Evolutionary conservation across 768 basidiomycete genomes (phyloP), one percentile per base, ranked within the genome.

Genomic region (Melanogaster broomeanus): DNA sequence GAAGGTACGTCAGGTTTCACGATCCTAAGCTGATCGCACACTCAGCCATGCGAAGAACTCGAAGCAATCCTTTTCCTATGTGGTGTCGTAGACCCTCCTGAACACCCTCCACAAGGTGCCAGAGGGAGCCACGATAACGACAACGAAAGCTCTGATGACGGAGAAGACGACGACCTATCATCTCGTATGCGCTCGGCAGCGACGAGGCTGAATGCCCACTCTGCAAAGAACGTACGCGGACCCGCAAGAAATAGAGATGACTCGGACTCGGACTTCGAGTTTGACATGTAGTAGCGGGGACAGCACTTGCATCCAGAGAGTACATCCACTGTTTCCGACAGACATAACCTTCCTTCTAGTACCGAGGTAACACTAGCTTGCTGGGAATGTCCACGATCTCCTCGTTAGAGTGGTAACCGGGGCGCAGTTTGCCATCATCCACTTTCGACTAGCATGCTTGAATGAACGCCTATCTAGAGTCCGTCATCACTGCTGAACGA

Each of bases 211-310:
- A 88, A 85, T 53, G 71, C 70, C 7, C 73, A 69, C 27, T 57
- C 72, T 3, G 61, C 67, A 22, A 87, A 80, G 73, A 88, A 86
- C 55, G 71, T 88, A 34, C 75, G 82, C 53, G 72, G 70, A 12
- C 60, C 67, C 34, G 61, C 54, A 28, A 74, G 77, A 53, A 82
- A 86, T 55, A 81, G 79, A 35, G 83, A 78, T 38, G 82, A 87
- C 60, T 88, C 87, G 28, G 93, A 93, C 66, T 83, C 82, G 28
- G 84, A 85, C 47, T 88, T 95, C 64, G 90, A 92, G 61, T 84
- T 86, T 63, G 84, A 85, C 60, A 70, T 85, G 72, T 85, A 80
- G 70, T 82, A 76, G 28, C 42, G 45, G 25, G 33, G 18, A 13
- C 16, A 19, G 9, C 7, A 19, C 15, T 11, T 8, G 35, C 6